Evolutionary conservation across 306 rosid genomes (phyloP), one percentile per base, ranked within the genome.

Genomic region (Fagus sylvatica): DNA sequence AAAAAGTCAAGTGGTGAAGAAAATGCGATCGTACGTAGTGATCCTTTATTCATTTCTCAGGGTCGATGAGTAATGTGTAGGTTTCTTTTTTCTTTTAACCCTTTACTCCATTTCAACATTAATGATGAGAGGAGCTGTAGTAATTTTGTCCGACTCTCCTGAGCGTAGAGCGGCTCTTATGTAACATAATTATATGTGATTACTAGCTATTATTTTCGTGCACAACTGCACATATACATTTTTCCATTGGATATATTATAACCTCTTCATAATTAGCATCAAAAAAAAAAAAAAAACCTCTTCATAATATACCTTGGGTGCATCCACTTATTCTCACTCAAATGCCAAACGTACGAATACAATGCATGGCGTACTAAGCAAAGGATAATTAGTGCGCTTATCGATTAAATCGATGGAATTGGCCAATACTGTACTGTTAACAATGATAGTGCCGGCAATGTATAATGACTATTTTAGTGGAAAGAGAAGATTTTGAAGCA

Each of bases 361-460:
- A 15, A 55, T 61, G 32, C 4, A 30, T 15, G 51, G 54, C 79
- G 69, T 72, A 79, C 67, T 32, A 43, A 73, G 61, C 28, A 73
- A 53, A 70, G 51, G 70, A 65, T 73, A 64, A 69, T 66, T 34
- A 7, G 15, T 22, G 53, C 43, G 9, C 62, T 11, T 33, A 53
- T 36, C 19, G 42, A 43, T 71, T 57, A 48, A 62, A 73, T 83
- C 53, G 76, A 46, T 10, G 51, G 15, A 46, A 4, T 74, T 15
- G 72, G 64, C 39, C 59, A 66, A 62, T 57, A 82, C 79, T 74
- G 78, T 78, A 36, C 61, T 79, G 79, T 70, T 67, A 65, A 22
- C 77, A 56, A 88, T 54, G 51, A 78, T 72, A 71, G 19, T 69
- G 70, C 59, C 60, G 61, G 81, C 12, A 8, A 56, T 61, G 10